These are phyloP conservation scores for Pneumocystis carinii DNA, from an alignment of 1,139 yeast genomes.

Conservation along the genomic window DNA sequence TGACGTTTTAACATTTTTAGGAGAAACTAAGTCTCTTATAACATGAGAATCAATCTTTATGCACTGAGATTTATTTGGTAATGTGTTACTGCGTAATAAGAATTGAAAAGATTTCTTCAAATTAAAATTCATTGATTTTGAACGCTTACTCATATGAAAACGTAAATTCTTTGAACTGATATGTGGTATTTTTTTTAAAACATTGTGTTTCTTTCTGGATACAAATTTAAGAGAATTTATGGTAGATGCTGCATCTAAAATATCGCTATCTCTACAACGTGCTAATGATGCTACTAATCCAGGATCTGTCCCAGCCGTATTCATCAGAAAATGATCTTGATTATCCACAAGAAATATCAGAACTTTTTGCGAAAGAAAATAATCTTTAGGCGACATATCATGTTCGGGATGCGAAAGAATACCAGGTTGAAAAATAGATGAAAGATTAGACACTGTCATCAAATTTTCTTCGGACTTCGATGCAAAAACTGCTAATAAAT, in stretches of 20 bases:
- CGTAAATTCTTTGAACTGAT: not conserved
- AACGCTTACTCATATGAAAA: not conserved
- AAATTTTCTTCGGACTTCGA: constrained; percentile 61
- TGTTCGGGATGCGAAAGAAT: constrained; percentile 83
- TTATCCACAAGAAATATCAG: constrained; percentile 82
- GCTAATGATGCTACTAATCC: not conserved
- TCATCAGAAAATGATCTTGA: constrained; percentile 11
- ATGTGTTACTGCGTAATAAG: not conserved
- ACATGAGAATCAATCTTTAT: not conserved
- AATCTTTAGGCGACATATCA: constrained; percentile 82
- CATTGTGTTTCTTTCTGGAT: not conserved
- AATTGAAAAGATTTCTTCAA: not conserved
- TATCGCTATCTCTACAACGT: not conserved
- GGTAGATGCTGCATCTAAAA: not conserved
- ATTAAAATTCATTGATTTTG: not conserved
- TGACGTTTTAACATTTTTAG: not conserved
- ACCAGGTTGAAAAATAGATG: constrained; percentile 94
- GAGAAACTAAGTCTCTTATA: not conserved
- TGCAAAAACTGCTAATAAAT: constrained; percentile 72
- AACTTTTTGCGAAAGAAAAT: constrained; percentile 71
- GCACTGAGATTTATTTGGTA: not conserved
- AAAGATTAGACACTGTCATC: constrained; percentile 86
- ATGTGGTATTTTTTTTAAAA: not conserved
- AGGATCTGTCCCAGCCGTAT: not conserved
- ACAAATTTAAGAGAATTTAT: not conserved